Evolutionary conservation across 257 asterid genomes (phyloP), one percentile per base, ranked within the genome.

Genomic region (Echites panduratus): DNA sequence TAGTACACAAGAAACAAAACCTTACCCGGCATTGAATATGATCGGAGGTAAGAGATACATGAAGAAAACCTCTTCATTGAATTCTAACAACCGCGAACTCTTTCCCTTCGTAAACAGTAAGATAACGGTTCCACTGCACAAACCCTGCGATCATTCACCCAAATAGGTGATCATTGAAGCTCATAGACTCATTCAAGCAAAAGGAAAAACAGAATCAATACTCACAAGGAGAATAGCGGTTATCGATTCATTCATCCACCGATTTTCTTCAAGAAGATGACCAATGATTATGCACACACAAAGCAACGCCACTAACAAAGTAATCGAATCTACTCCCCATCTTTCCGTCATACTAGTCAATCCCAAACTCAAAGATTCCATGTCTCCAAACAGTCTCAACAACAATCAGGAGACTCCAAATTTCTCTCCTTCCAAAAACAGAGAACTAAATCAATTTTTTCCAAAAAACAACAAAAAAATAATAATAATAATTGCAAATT

Each of bases 11-110:
- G 43, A 38, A 4, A 19, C 43, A 6, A 61, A 71, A 71, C 54
- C 87, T 80, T 43, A 88, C 96, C 96, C 98, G 6, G 93, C 97
- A 82, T 90, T 90, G 61, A 90, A 92, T 64, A 92, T 90, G 75
- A 92, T 89, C 41, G 98, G 97, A 16, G 98, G 98, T 44, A 92
- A 80, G 64, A 92, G 83, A 83, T 88, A 92, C 44, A 85, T 87
- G 65, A 92, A 92, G 78, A 92, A 90, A 62, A 92, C 84, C n/a
- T 86, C 85, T 75, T 85, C 97, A 17, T 88, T 62, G 79, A 92
- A 92, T 66, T 73, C 89, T 76, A 90, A 68, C 16, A 89, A 24
- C 35, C 84, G 77, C 0, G 98, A 92, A 76, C 87, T 85, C 71
- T 64, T 83, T 66, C 95, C 93, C 3, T 78, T 73, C 7, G 92